phyloP scores from a whole-genome alignment of 805 yeast species.

The Suhomyces kilbournensis region DNA sequence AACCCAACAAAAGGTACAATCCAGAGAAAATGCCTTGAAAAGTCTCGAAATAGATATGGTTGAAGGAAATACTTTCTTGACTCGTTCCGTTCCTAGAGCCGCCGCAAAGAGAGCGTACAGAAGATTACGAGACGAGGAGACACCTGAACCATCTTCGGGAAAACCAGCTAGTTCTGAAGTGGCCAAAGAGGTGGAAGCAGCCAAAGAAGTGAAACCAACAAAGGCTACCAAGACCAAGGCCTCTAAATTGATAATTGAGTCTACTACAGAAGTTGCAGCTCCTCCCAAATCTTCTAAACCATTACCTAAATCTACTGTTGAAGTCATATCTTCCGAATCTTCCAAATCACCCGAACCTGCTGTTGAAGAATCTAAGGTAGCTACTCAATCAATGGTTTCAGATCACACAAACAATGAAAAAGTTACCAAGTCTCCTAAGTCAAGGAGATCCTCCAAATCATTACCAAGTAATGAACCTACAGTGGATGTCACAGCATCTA shows the following conservation, averaged over 20 bases:
- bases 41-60: conserved; percentile 23
- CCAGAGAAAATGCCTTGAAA: conserved; percentile 8
- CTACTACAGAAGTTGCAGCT: not conserved
- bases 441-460: no score
- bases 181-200: not conserved
- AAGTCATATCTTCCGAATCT: not conserved
- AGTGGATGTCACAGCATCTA: not conserved
- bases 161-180: not conserved
- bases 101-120: conserved; percentile 9
- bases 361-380: not conserved
- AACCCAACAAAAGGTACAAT: not conserved
- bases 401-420: not conserved
- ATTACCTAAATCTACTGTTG: not conserved
- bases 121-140: not conserved
- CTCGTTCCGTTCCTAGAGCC: not conserved
- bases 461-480: no score
- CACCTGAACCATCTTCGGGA: not conserved
- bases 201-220: not conserved
- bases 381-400: not conserved
- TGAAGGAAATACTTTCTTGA: conserved; percentile 10
- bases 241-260: not conserved
- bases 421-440: not conserved
- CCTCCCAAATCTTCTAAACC: not conserved
- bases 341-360: not conserved
- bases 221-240: not conserved